phyloP scores from a whole-genome alignment of 2,329 filamentous ascomycete species.

The Pseudogymnoascus sp. region DNA sequence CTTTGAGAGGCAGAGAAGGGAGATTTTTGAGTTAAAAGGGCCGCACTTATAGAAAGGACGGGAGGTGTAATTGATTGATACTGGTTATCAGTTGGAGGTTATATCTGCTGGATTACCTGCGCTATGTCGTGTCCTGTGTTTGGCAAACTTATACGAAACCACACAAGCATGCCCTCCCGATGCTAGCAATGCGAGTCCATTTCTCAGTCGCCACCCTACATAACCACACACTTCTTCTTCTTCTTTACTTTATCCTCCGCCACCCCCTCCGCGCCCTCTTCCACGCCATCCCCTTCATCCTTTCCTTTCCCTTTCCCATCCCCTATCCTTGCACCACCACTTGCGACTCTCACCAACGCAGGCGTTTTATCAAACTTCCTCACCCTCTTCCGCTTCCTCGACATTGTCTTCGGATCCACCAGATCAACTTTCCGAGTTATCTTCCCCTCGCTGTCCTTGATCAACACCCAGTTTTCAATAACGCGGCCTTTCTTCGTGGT shows the following conservation, averaged over 20 bases:
- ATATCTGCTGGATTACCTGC: too few species aligned
- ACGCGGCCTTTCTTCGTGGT: not conserved
- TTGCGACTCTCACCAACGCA: not conserved
- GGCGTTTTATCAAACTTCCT: not conserved
- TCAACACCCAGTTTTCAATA: not conserved
- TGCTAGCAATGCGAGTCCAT: not conserved
- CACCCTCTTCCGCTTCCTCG: not conserved
- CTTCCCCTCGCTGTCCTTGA: not conserved
- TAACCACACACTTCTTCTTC: not conserved
- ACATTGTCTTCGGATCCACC: not conserved
- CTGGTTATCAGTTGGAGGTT: not conserved
- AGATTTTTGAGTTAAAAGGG: not conserved
- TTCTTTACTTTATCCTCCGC: not conserved
- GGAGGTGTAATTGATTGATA: not conserved
- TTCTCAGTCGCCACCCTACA: not conserved
- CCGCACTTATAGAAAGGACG: not conserved
- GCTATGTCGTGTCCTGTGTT: too few species aligned
- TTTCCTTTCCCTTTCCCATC: not conserved
- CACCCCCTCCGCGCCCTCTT: not conserved
- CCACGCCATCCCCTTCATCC: not conserved
- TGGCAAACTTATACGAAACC: too few species aligned
- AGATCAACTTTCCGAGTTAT: not conserved
- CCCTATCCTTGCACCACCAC: not conserved
- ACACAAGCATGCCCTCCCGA: not conserved
- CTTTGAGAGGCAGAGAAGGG: not conserved